Percentiles rank a stretch among this genome's conserved stretches.
These are phyloP conservation scores for Isatis tinctoria DNA, from an alignment of 345 rosid species.

Conservation along the genomic window DNA sequence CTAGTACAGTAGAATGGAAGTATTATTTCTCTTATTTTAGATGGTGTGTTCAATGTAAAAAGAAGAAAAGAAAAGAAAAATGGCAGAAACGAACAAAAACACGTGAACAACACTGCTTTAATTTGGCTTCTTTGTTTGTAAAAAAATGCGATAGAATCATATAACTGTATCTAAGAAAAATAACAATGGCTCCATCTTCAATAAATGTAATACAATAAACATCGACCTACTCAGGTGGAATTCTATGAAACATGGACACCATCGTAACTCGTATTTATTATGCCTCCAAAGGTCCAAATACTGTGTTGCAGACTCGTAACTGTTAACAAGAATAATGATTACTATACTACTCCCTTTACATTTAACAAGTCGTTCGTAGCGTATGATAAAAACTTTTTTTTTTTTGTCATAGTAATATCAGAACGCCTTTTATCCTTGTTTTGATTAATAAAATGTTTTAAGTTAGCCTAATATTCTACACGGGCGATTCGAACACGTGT, in stretches of 20 bases:
- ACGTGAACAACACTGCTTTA: constrained; percentile 28
- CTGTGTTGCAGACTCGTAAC: neutral
- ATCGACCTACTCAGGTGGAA: constrained; percentile 18
- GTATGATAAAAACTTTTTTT: neutral
- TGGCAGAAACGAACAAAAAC: constrained; percentile 29
- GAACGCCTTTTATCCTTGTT: neutral
- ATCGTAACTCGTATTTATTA: constrained; percentile 15
- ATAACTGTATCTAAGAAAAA: neutral
- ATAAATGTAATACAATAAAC: neutral
- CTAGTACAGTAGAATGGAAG: too few relatives aligned
- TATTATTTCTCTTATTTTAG: too few relatives aligned
- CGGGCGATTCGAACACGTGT: neutral
- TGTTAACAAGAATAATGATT: neutral
- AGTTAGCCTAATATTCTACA: neutral
- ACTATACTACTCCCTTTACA: neutral
- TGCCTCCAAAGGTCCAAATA: neutral
- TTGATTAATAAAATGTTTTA: neutral
- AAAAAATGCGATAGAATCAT: constrained; percentile 8
- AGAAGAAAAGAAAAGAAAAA: neutral
- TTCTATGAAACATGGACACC: neutral
- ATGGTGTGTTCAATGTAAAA: neutral
- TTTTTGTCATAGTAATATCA: neutral
- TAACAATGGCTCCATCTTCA: neutral
- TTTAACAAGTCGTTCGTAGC: neutral
- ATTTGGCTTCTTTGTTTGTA: neutral